These are phyloP conservation scores for Emiliania huxleyi DNA, from an alignment of 78 protist genomes.

Conservation along the genomic window DNA sequence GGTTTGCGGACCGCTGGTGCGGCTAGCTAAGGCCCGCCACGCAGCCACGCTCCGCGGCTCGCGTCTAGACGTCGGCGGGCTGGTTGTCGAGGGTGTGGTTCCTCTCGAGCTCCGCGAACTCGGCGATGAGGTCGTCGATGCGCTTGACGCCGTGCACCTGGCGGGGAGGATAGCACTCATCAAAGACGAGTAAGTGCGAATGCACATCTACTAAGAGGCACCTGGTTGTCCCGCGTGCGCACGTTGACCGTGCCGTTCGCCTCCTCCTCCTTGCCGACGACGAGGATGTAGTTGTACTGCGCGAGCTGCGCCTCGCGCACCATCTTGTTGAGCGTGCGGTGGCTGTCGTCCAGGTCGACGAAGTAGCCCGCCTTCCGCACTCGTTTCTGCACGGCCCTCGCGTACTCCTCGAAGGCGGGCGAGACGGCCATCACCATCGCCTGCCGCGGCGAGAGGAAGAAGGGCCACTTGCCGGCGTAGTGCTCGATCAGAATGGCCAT, in stretches of 20 bases:
- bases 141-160: slow-evolving; percentile 20
- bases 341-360: not conserved
- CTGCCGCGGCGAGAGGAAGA: slow-evolving; percentile 99
- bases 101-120: too few species aligned
- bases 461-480: slow-evolving; percentile 95
- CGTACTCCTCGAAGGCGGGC: not conserved
- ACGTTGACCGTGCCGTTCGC: slow-evolving; percentile 73
- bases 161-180: too few species aligned
- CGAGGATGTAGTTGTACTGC: slow-evolving; percentile 69
- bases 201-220: too few species aligned
- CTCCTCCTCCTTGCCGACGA: slow-evolving; percentile 86
- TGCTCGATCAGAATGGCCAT: slow-evolving; percentile 97
- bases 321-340: not conserved
- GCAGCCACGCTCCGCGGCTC: too few species aligned
- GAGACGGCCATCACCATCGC: slow-evolving; percentile 45
- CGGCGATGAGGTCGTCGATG: too few species aligned
- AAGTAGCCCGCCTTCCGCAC: not conserved
- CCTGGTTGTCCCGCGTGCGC: slow-evolving; percentile 70
- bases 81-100: too few species aligned
- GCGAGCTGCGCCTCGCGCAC: slow-evolving; percentile 36
- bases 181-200: too few species aligned
- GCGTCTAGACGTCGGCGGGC: too few species aligned
- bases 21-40: too few species aligned
- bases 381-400: not conserved
- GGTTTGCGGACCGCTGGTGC: too few species aligned